Base-by-base conservation (phyloP, 371 early-diverging fungal species). In the Synchytrium microbalum region DNA sequence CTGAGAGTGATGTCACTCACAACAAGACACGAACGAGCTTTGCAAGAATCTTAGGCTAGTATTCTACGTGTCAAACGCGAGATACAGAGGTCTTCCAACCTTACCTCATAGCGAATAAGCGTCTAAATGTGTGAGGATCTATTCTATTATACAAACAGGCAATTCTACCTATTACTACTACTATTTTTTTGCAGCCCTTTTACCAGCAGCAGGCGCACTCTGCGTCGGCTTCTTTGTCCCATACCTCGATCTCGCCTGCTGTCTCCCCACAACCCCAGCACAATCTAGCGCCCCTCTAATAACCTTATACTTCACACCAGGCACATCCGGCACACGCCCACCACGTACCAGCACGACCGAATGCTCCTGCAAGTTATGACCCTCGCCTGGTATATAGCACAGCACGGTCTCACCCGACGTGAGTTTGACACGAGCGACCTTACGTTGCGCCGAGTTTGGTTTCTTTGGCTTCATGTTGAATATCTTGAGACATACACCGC, bases 321-420 rank as follows among this genome's bases (percentile, higher is more conserved):
- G 96, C 67, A 92, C 84, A 89, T 96, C 98, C 29, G 90, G 87
- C 5, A 93, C 93, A 80, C 95, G 84, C 66, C 87, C 95, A 33
- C 96, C 98, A 58, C 94, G 83, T 3, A 97, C 93, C 32, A 95
- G 74, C 24, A 97, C 98, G 26, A 96, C 95, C 16, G 89, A 88
- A 75, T 97, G 96, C 73, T 97, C 98, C 81, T 96, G 96, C 71
- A 95, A 77, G 70, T 93, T 95, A 77, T 97, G 98, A 23, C 96
- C 96, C 77, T 97, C 98, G 66, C 98, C 98, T 19, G 95, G 95
- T 76, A 97, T 95, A 78, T 97, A 96, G 24, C 93, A 93, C 60
- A 89, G 86, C 24, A 96, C 83, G 16, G 65, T 84, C 73, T 91
- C 91, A 51, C 94, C 94, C 64, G 92, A 90, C 31, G 91, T 87